Base-by-base conservation (phyloP, 179 eudicot species). In the Patellifolia procumbens region DNA sequence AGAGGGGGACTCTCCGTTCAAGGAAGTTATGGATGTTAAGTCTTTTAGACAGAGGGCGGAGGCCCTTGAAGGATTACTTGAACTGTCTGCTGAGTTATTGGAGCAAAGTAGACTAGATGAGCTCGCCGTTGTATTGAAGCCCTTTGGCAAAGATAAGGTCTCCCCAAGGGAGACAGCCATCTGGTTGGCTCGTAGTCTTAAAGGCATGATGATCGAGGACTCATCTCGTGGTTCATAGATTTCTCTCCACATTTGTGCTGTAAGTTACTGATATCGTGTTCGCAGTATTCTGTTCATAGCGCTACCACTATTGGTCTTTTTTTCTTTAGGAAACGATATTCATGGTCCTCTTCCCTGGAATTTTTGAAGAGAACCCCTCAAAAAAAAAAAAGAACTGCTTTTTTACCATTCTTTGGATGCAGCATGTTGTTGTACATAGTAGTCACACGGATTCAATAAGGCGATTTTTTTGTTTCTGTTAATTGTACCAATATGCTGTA, bases 81-180 rank as follows among this genome's bases (percentile, higher is more conserved):
- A 95, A 85, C 76, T 95, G 76, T 95, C 98, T 0, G 99, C 99
- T 8, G 99, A 95, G 52, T 83, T 95, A 82, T 87, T 95, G 78
- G 91, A 95, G 87, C 95, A 90, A 55, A 86, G 90, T 53, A 81
- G 97, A 77, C 72, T 95, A 68, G 96, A 91, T 67, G 99, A 95
- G 84, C 92, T 95, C 29, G 82, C 97, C 0, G 94, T 95, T 74
- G 98, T 95, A 37, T 79, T 95, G 64, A 93, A 85, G 76, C 99
- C 99, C 24, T 95, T 95, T 64, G 99, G 99, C 24, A 95, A 86
- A 85, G 89, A 85, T 46, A 95, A 91, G 84, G 99, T 93, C 11
- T 93, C 98, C 72, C 98, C 99, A 29, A 88, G 99, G 79, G 99
- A 95, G 83, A 95, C 99, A 1, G 99, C 99, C 7, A 95, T 95